Percentiles rank a stretch among this genome's conserved stretches.
These are phyloP conservation scores for Penicillium parvum DNA, from an alignment of 495 filamentous ascomycete genomes.

Conservation along the genomic window DNA sequence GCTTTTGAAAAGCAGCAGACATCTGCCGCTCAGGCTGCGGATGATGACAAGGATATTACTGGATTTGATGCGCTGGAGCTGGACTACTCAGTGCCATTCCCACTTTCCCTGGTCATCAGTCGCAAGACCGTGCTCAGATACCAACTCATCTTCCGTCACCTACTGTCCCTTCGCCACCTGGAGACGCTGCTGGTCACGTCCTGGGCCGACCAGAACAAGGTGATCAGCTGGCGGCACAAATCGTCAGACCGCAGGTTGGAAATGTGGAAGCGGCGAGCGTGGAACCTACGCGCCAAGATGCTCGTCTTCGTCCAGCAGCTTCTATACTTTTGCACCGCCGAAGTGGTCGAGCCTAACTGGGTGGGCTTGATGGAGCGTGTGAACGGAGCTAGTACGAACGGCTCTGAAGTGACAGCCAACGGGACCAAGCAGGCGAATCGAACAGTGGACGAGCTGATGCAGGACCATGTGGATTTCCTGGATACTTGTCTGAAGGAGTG, in stretches of 20 bases:
- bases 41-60: conserved; percentile 78
- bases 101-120: conserved; percentile 93
- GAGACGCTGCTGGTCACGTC: conserved; percentile 77
- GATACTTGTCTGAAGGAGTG: conserved; percentile 98
- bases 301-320: conserved; percentile 94
- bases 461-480: conserved; percentile 97
- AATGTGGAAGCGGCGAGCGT: conserved; percentile 87
- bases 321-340: conserved; percentile 91
- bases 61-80: conserved; percentile 91
- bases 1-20: conserved; percentile 50
- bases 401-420: conserved; percentile 44
- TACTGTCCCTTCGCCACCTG: conserved; percentile 81
- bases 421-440: conserved; percentile 56
- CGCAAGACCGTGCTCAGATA: conserved; percentile 94
- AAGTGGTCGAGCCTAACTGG: conserved; percentile 99
- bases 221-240: conserved; percentile 78
- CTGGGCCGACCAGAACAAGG: conserved; percentile 86
- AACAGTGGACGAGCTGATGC: conserved; percentile 97
- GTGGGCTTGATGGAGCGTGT: conserved; percentile 82
- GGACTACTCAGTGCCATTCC: conserved; percentile 92
- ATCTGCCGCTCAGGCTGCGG: conserved; percentile 45
- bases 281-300: conserved; percentile 91
- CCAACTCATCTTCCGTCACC: conserved; percentile 90
- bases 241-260: conserved; percentile 71
- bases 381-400: conserved; percentile 55